Evolutionary conservation across 768 basidiomycete species (phyloP), one percentile per base, ranked within the genome.

Genomic region (Asterophora lycoperdoides): DNA sequence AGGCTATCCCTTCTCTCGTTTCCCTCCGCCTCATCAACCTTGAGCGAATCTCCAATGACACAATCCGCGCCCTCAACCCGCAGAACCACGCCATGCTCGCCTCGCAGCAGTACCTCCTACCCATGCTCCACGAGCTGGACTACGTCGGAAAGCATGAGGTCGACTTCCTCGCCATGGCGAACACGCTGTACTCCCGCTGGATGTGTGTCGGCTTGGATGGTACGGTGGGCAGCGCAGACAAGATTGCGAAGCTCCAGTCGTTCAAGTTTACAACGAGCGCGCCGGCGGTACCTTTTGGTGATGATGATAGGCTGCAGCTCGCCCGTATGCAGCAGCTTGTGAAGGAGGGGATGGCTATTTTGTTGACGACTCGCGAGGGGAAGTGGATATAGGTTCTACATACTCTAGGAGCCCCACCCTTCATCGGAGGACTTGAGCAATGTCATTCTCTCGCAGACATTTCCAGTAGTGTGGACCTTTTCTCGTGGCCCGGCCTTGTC

Each of bases 31-130:
- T 59, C n/a, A 44, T 44, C n/a, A 43, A 55, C 32, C 23, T 59
- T n/a, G 46, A 51, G 6, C 44, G 53, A 11, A 18, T 59, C 17
- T 51, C 58, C 5, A 46, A 55, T 20, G 47, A 53, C 32, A 56
- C 53, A 7, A 51, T 55, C 4, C 43, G 45, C 15, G 49, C 46
- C 8, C 44, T 59, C 13, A 51, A 55, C 14, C 58, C 58, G 3
- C 37, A 41, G 18, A 54, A 54, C 23, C 44, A 40, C 26, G 7
- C n/a, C 29, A 42, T 44, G 34, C 38, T 49, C 20, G 38, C 38
- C 14, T 48, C 49, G 8, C 40, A 46, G 14, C 29, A 45, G 20
- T 41, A 19, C 6, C 17, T 57, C 33, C 34, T 55, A 5, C 53
- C 53, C 15, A 26, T 44, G 29, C 51, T 55, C 30, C 39, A 7